These are phyloP conservation scores for Ilyonectria sp. DNA, from an alignment of 2,329 filamentous ascomycete species.

Conservation along the genomic window DNA sequence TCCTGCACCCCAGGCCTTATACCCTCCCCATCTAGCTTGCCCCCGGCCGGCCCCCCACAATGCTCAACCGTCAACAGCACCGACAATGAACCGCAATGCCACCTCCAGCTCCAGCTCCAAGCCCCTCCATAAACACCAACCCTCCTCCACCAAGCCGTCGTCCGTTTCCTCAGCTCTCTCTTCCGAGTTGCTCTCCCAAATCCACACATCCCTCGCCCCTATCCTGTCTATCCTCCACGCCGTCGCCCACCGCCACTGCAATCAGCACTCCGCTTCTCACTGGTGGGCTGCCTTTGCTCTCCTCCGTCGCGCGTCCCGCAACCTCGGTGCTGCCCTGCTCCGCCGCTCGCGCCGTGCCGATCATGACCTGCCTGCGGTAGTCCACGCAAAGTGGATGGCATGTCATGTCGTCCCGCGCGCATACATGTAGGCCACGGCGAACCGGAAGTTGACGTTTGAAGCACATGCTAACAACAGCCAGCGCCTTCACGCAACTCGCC, in stretches of 20 bases:
- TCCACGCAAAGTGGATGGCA: constrained; percentile 50
- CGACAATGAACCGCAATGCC: constrained; percentile 7
- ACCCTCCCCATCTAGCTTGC: not conserved
- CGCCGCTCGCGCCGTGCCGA: constrained; percentile 24
- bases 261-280: constrained; percentile 85
- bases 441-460: not conserved
- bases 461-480: constrained; percentile 43
- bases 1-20: not conserved
- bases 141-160: constrained; percentile 30
- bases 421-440: constrained; percentile 53
- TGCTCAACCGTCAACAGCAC: constrained; percentile 7
- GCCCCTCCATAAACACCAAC: constrained; percentile 28
- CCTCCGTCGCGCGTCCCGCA: constrained; percentile 76
- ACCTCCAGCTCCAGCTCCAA: constrained; percentile 15
- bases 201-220: constrained; percentile 54
- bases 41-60: not conserved
- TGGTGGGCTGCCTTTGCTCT: constrained; percentile 86
- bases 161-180: constrained; percentile 19
- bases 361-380: constrained; percentile 34
- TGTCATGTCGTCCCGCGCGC: constrained; percentile 52
- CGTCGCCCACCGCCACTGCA: constrained; percentile 87
- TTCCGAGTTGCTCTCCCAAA: constrained; percentile 26
- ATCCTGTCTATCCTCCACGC: constrained; percentile 74
- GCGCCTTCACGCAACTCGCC: constrained; percentile 78
- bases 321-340: constrained; percentile 59